Evolutionary conservation across 768 basidiomycete species (phyloP), one percentile per base, ranked within the genome.

Genomic region (Termitomyces sp.): DNA sequence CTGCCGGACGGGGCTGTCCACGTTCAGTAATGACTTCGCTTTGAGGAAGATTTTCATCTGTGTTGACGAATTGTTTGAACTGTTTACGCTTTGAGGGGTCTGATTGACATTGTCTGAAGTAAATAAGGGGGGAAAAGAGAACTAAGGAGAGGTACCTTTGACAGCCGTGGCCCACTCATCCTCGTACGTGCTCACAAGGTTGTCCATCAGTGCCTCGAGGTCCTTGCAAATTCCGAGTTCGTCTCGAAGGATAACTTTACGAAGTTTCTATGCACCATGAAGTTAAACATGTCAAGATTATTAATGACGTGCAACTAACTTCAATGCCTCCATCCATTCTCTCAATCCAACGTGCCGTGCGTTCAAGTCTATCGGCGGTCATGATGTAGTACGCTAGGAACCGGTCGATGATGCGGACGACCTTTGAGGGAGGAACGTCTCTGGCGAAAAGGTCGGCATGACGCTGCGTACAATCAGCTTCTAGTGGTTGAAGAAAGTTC

Each of bases 311-410:
- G 86, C 87, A 10, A 84, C 85, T 42, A 87, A 52, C 44, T 18
- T 42, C 57, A 4, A 58, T 58, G 18, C 57, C 57, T 24, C 57
- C 57, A 4, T 58, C 87, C 69, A 88, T 81, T 9, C 76, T 74
- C 38, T 90, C 88, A 6, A 90, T 70, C 88, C 88, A 91, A 10
- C 86, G 74, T 1, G 88, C 86, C 1, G 88, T 91, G 5, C 88
- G 80, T 71, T 82, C 81, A 13, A 91, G 75, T 60, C 77, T 79
- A 67, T 91, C 88, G 4, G 88, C 88, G 0, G 88, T 86, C 61
- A 78, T 79, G 64, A 91, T 89, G 68, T 90, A 91, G 57, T 79
- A 82, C 69, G 81, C 81, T 3, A 86, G 65, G 72, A 82, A 90
- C 33, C 87, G 75, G 66, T 89, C 87, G 42, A 87, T 73, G 54